These are phyloP conservation scores for Blastomyces emzantsi DNA, from an alignment of 2,329 filamentous ascomycete genomes.

Conservation along the genomic window DNA sequence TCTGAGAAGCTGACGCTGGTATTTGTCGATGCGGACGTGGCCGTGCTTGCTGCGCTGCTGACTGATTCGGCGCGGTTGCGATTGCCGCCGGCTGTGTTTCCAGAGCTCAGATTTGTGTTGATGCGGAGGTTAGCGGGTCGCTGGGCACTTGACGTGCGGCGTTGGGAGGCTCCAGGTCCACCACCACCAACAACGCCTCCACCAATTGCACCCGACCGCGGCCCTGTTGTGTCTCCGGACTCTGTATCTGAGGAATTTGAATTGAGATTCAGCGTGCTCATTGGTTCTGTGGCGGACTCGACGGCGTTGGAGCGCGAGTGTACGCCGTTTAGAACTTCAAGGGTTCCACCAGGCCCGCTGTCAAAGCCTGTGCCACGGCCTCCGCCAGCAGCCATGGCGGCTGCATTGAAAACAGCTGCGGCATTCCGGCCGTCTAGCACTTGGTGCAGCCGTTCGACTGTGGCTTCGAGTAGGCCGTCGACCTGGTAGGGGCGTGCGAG, in stretches of 20 bases:
- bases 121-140: constrained; percentile 28
- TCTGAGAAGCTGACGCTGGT: constrained; percentile 34
- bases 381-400: constrained; percentile 93
- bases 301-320: constrained; percentile 22
- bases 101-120: constrained; percentile 30
- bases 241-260: constrained; percentile 36
- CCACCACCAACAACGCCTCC: neutral
- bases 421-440: constrained; percentile 89
- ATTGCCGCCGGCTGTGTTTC: constrained; percentile 12
- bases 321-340: constrained; percentile 35
- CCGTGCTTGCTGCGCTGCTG: constrained; percentile 30
- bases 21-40: constrained; percentile 31
- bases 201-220: neutral
- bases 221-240: constrained; percentile 24
- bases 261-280: constrained; percentile 22
- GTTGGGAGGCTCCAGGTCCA: constrained; percentile 4
- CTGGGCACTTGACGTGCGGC: constrained; percentile 14
- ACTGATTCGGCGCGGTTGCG: constrained; percentile 31
- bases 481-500: constrained; percentile 88
- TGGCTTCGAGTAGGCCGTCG: constrained; percentile 83
- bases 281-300: constrained; percentile 19
- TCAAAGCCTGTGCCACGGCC: constrained; percentile 69
- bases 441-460: constrained; percentile 81
- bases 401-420: constrained; percentile 94
- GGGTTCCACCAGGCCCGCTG: constrained; percentile 43